Percentiles rank a stretch among this genome's conserved stretches.
Conservation (phyloP, 2,329 filamentous ascomycete genomes). For the Keithomyces neogunnii region DNA sequence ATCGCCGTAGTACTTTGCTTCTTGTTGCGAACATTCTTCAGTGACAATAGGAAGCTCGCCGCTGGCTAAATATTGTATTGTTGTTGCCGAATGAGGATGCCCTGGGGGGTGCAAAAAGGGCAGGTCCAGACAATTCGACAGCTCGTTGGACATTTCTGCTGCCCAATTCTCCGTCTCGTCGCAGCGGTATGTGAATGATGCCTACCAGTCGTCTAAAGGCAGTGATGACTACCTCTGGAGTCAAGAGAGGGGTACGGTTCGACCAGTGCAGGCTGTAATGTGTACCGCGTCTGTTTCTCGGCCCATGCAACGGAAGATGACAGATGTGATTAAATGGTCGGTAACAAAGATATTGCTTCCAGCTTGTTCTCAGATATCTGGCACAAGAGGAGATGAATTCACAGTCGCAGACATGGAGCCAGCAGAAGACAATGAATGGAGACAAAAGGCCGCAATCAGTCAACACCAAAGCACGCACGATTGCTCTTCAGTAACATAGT, state of each 20-base stretch:
- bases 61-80: conserved; percentile 8
- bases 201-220: not conserved
- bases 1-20: conserved; percentile 12
- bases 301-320: not conserved
- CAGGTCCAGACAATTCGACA: conserved; percentile 8
- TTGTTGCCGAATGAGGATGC: conserved; percentile 4
- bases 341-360: not conserved
- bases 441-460: not conserved
- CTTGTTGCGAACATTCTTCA: conserved; percentile 7
- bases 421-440: not conserved
- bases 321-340: not conserved
- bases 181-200: not conserved
- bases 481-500: not conserved
- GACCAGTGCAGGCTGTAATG: not conserved
- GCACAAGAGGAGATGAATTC: not conserved
- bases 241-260: not conserved
- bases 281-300: not conserved
- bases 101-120: conserved; percentile 8
- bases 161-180: not conserved
- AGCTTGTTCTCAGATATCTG: not conserved
- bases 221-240: too few relatives aligned
- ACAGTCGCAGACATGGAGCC: not conserved
- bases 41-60: conserved; percentile 10
- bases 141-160: conserved; percentile 7
- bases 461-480: not conserved